Percentiles rank a stretch among this genome's conserved stretches.
Evolutionary conservation across 1,284 basidiomycete genomes (phyloP).

Genomic region (Moesziomyces sp.): DNA sequence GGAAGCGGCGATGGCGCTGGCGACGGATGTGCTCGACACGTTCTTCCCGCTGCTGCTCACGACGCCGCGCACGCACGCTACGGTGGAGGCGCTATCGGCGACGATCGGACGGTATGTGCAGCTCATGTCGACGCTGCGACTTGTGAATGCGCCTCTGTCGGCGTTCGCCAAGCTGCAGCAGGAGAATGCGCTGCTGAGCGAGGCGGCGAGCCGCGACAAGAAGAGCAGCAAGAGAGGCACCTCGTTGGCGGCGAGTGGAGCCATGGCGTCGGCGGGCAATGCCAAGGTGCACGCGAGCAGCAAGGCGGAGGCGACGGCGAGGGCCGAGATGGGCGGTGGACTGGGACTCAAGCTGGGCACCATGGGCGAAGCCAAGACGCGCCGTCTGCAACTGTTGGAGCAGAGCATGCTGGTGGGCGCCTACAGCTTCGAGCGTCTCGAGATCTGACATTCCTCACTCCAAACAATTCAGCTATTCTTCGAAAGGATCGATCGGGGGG

Average conservation of each 20-base stretch:
- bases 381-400: slow-evolving; percentile 36
- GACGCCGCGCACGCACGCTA: slow-evolving; percentile 30
- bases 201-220: background rate
- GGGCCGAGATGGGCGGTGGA: slow-evolving; percentile 54
- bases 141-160: slow-evolving; percentile 46
- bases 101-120: slow-evolving; percentile 38
- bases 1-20: slow-evolving; percentile 30
- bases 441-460: slow-evolving; percentile 20
- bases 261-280: slow-evolving; percentile 40
- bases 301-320: slow-evolving; percentile 24
- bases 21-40: slow-evolving; percentile 49
- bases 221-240: slow-evolving; percentile 6
- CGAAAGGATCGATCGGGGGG: too few relatives aligned
- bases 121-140: slow-evolving; percentile 23
- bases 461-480: too few relatives aligned
- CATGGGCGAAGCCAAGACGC: slow-evolving; percentile 32
- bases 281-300: slow-evolving; percentile 23
- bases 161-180: slow-evolving; percentile 49
- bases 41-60: slow-evolving; percentile 49
- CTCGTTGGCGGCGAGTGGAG: slow-evolving; percentile 26
- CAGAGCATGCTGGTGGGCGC: slow-evolving; percentile 54
- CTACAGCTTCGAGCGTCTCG: slow-evolving; percentile 46
- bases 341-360: slow-evolving; percentile 43
- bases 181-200: slow-evolving; percentile 23
- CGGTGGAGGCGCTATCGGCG: slow-evolving; percentile 33